A percentile compares a stretch with the other conserved stretches of the same genome.
phyloP scores from a whole-genome alignment of 2,329 filamentous ascomycete genomes.

The Endothia cerciana region DNA sequence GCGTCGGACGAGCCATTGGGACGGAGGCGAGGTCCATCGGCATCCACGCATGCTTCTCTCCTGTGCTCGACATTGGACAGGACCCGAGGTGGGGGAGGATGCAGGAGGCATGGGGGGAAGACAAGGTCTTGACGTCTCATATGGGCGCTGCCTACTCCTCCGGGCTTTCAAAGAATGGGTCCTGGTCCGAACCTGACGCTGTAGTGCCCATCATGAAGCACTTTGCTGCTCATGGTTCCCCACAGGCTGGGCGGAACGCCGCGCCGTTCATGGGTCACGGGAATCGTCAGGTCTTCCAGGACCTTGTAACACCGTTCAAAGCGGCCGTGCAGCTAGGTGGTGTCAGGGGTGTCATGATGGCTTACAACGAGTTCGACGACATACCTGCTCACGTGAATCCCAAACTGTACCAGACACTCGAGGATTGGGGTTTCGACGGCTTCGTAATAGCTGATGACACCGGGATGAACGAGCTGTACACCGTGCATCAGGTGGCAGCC shows the following conservation, averaged over 20 bases:
- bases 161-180: conserved; percentile 48
- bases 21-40: conserved; percentile 49
- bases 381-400: conserved; percentile 46
- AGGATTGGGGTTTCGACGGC: conserved; percentile 46
- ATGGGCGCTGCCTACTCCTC: conserved; percentile 50
- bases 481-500: conserved; percentile 42
- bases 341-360: conserved; percentile 49
- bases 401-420: conserved; percentile 42
- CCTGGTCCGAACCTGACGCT: conserved; percentile 46
- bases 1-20: conserved; percentile 47
- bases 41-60: conserved; percentile 48
- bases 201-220: conserved; percentile 51
- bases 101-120: conserved; percentile 53
- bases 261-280: conserved; percentile 49
- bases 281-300: conserved; percentile 46
- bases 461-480: conserved; percentile 40
- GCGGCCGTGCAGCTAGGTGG: conserved; percentile 47
- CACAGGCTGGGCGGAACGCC: conserved; percentile 47
- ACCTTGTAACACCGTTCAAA: conserved; percentile 48
- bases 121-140: conserved; percentile 47
- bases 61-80: conserved; percentile 48
- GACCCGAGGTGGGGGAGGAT: conserved; percentile 49
- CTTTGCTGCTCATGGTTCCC: conserved; percentile 49
- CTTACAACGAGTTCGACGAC: conserved; percentile 47
- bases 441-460: conserved; percentile 49